Percentiles rank a stretch among this genome's conserved stretches.
Evolutionary conservation across 2,329 filamentous ascomycete species (phyloP).

Genomic region (Phialophora expanda): DNA sequence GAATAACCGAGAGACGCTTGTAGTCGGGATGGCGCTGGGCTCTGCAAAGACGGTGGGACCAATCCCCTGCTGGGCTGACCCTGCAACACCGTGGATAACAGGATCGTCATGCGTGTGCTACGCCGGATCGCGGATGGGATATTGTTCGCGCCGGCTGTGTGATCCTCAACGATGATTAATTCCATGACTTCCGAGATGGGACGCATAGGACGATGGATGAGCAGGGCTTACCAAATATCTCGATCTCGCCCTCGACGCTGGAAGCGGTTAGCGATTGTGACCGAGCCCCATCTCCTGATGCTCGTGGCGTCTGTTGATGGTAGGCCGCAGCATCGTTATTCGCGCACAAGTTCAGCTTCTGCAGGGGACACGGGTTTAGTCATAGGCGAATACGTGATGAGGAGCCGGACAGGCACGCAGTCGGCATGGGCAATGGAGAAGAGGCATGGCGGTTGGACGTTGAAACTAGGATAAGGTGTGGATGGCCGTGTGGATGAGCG

Average conservation of each 20-base stretch:
- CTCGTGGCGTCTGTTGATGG: neutral
- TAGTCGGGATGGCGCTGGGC: neutral
- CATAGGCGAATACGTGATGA: neutral
- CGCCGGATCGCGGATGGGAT: neutral
- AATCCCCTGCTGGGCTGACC: neutral
- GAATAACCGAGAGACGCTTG: constrained; percentile 1
- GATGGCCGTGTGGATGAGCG: neutral
- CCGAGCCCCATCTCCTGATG: constrained; percentile 7
- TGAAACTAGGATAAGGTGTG: constrained; percentile 11
- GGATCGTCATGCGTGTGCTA: constrained; percentile 1
- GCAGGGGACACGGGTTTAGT: neutral
- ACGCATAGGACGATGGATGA: neutral
- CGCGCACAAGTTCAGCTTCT: neutral
- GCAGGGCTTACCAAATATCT: neutral
- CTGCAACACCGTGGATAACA: constrained; percentile 2
- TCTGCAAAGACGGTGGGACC: neutral
- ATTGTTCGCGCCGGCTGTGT: neutral
- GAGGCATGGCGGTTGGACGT: constrained; percentile 13
- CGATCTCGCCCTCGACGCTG: neutral
- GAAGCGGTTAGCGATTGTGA: neutral
- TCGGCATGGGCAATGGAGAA: neutral
- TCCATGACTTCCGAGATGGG: neutral
- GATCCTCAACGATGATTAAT: neutral
- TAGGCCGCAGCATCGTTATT: neutral
- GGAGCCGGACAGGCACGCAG: neutral